A percentile compares a stretch with the other conserved stretches of the same genome.
Conservation (phyloP, 1,284 basidiomycete genomes). For the Cryptococcus sp. region DNA sequence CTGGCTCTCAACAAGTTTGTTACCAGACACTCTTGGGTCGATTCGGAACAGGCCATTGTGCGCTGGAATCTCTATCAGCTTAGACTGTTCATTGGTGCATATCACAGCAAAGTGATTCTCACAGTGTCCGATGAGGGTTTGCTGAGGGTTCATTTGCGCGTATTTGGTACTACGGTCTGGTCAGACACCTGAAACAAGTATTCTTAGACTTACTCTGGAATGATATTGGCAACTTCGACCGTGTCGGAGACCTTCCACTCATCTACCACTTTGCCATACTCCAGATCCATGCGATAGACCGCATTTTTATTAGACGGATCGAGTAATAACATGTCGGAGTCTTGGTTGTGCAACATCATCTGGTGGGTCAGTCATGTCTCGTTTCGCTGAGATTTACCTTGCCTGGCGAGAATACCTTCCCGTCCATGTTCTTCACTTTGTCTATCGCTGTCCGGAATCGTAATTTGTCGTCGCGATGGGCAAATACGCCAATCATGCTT, state of each 20-base stretch:
- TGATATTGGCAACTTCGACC: conserved; percentile 81
- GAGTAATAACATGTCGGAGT: conserved; percentile 92
- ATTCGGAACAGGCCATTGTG: conserved; percentile 96
- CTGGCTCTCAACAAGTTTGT: conserved; percentile 90
- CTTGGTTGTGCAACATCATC: conserved; percentile 98
- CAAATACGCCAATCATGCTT: conserved; percentile 97
- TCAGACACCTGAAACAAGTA: background rate
- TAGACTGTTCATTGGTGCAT: background rate
- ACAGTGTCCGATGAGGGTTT: conserved; percentile 81
- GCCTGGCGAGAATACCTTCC: conserved; percentile 80
- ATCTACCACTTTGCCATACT: conserved; percentile 95
- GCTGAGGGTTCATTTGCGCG: conserved; percentile 87
- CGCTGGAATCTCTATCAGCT: conserved; percentile 58
- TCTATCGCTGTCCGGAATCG: conserved; percentile 88
- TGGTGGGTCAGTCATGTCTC: conserved; percentile 44
- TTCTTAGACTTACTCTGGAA: conserved; percentile 65
- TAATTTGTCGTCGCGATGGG: conserved; percentile 75
- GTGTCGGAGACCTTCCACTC: conserved; percentile 97
- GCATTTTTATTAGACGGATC: conserved; percentile 82
- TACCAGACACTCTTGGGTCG: conserved; percentile 87
- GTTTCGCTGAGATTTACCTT: conserved; percentile 62
- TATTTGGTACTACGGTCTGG: conserved; percentile 69
- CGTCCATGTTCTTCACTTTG: conserved; percentile 77
- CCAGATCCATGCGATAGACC: conserved; percentile 89
- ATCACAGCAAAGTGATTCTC: conserved; percentile 11